These are phyloP conservation scores for Gossypium bickii DNA, from an alignment of 345 rosid species.

Conservation along the genomic window DNA sequence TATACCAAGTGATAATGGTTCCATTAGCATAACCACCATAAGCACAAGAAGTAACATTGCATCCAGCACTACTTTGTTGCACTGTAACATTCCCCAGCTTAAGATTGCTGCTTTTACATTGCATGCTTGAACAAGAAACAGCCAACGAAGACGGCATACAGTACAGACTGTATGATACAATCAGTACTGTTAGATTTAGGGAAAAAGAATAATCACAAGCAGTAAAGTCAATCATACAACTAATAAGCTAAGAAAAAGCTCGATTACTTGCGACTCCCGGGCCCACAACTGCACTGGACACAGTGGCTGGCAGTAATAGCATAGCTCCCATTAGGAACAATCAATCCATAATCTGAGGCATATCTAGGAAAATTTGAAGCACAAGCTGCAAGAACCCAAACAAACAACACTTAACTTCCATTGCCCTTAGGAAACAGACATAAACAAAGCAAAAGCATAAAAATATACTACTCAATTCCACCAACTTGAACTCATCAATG, in stretches of 20 bases:
- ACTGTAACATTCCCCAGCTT: constrained; percentile 75
- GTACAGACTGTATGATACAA: constrained; percentile 54
- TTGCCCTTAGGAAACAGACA: background rate
- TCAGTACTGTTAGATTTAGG: background rate
- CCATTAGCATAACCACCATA: constrained; percentile 79
- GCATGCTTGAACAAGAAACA: constrained; percentile 96
- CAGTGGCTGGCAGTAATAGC: constrained; percentile 91
- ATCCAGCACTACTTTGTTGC: constrained; percentile 79
- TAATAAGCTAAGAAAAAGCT: constrained; percentile 4
- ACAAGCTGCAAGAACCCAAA: constrained; percentile 61
- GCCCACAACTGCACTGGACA: constrained; percentile 92
- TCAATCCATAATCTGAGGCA: constrained; percentile 63
- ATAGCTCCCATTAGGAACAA: constrained; percentile 89
- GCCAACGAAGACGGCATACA: constrained; percentile 85
- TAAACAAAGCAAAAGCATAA: background rate
- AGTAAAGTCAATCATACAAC: background rate
- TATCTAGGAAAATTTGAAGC: constrained; percentile 79
- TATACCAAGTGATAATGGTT: constrained; percentile 67
- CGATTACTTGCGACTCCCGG: constrained; percentile 73
- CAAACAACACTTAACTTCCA: background rate
- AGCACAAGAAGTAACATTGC: constrained; percentile 74
- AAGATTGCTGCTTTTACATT: constrained; percentile 73
- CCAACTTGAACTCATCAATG: background rate
- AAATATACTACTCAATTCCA: background rate
- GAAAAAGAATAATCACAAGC: background rate